These are phyloP conservation scores for Lepidium africanum DNA, from an alignment of 345 rosid genomes.

Conservation along the genomic window DNA sequence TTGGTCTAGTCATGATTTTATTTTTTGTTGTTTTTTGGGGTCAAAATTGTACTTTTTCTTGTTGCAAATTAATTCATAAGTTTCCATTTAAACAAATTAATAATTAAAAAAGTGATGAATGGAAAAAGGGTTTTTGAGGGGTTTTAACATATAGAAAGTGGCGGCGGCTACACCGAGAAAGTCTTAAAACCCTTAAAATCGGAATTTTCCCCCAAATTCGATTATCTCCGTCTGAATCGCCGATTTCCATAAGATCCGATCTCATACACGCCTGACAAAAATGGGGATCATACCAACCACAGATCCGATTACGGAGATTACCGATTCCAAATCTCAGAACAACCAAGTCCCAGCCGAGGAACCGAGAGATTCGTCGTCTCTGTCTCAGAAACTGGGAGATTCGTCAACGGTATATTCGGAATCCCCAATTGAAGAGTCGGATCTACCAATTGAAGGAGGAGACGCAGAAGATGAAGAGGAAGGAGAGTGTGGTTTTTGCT, in stretches of 20 bases:
- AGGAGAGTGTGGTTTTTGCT: slow-evolving; percentile 79
- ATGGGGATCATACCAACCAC: slow-evolving; percentile 22
- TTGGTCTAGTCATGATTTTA: too few species aligned
- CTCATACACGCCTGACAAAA: not conserved
- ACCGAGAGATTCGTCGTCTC: not conserved
- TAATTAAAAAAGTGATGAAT: not conserved
- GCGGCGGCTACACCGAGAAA: slow-evolving; percentile 14
- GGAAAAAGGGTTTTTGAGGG: slow-evolving; percentile 17
- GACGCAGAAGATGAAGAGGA: slow-evolving; percentile 46
- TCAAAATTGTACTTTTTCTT: too few species aligned
- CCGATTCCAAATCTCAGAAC: slow-evolving; percentile 13
- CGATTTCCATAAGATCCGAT: not conserved
- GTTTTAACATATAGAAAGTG: slow-evolving; percentile 2
- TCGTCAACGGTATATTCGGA: not conserved
- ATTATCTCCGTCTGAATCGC: not conserved
- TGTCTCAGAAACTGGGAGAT: slow-evolving; percentile 9
- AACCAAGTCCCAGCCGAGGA: slow-evolving; percentile 3
- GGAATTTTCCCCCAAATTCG: not conserved
- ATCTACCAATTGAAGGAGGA: slow-evolving; percentile 21
- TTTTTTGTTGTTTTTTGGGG: too few species aligned
- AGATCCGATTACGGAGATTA: slow-evolving; percentile 15
- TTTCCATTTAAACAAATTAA: too few species aligned
- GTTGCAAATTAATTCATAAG: too few species aligned
- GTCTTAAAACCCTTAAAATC: not conserved
- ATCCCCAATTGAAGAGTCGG: slow-evolving; percentile 22